phyloP scores from a whole-genome alignment of 1,139 yeast genomes.

The Saccharomyces pastorianus region DNA sequence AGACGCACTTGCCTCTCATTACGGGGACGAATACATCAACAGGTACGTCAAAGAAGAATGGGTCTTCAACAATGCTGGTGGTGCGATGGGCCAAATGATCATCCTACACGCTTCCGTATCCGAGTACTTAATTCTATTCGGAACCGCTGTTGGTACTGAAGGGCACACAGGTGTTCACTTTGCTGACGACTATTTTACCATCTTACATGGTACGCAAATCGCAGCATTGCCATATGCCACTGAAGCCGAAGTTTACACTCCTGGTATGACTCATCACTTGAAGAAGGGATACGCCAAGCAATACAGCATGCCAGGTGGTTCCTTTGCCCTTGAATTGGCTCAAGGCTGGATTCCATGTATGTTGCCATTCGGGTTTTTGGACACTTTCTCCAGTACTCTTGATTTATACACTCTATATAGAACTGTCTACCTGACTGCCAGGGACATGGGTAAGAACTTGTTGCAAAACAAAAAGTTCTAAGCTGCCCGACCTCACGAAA shows the following conservation, averaged over 20 bases:
- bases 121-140: conserved; percentile 84
- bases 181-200: conserved; percentile 93
- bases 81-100: conserved; percentile 97
- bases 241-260: conserved; percentile 56
- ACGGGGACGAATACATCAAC: conserved; percentile 61
- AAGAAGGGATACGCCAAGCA: conserved; percentile 69
- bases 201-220: conserved; percentile 65
- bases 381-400: conserved; percentile 68
- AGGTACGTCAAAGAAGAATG: conserved; percentile 70
- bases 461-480: conserved; percentile 46
- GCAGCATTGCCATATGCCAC: conserved; percentile 63
- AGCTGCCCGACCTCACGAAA: neutral
- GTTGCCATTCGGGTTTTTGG: conserved; percentile 92
- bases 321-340: conserved; percentile 88
- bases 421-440: conserved; percentile 68
- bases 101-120: conserved; percentile 92
- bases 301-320: conserved; percentile 72
- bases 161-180: conserved; percentile 95
- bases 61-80: conserved; percentile 97
- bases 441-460: conserved; percentile 66
- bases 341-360: conserved; percentile 98
- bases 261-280: conserved; percentile 81
- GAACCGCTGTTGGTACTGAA: conserved; percentile 85
- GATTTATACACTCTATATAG: conserved; percentile 61
- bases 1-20: conserved; percentile 49